A percentile compares a stretch with the other conserved stretches of the same genome.
These are phyloP conservation scores for Ophiostoma australiae DNA, from an alignment of 2,329 filamentous ascomycete species.

Conservation along the genomic window DNA sequence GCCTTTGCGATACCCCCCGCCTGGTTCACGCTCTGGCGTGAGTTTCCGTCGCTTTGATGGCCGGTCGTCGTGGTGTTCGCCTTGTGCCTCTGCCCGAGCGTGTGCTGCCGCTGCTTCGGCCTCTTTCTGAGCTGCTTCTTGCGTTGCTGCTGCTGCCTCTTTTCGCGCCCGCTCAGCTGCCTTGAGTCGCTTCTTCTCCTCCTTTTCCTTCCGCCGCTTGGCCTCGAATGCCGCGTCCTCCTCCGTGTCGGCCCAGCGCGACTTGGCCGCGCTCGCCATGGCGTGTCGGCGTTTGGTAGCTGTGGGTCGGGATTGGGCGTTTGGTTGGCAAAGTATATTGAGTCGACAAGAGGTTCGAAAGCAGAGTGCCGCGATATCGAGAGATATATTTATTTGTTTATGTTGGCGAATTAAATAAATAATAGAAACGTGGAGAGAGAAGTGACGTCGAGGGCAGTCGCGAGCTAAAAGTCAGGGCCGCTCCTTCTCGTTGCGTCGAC, in stretches of 20 bases:
- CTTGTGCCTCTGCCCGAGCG: constrained; percentile 29
- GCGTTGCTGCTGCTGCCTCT: constrained; percentile 37
- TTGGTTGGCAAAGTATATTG: not conserved
- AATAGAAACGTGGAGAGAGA: not conserved
- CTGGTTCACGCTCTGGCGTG: constrained; percentile 42
- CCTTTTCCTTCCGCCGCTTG: constrained; percentile 73
- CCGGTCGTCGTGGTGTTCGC: constrained; percentile 36
- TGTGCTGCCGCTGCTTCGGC: constrained; percentile 21
- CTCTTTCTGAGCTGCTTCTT: constrained; percentile 27
- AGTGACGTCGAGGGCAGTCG: constrained; percentile 9
- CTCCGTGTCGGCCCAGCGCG: constrained; percentile 82
- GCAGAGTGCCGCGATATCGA: not conserved
- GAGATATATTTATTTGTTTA: not conserved
- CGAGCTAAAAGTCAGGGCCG: not conserved
- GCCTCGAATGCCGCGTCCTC: constrained; percentile 72
- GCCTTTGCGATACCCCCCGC: constrained; percentile 18
- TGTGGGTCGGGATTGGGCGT: not conserved
- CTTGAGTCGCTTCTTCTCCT: constrained; percentile 80
- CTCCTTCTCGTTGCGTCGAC: not conserved
- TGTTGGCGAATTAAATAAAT: not conserved
- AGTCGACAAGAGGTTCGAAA: not conserved
- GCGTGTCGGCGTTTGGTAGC: not conserved
- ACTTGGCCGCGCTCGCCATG: constrained; percentile 61
- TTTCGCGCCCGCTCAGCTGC: constrained; percentile 44
- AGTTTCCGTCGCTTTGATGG: constrained; percentile 60